phyloP scores from a whole-genome alignment of 768 basidiomycete genomes.

The Leucocoprinus sp. region DNA sequence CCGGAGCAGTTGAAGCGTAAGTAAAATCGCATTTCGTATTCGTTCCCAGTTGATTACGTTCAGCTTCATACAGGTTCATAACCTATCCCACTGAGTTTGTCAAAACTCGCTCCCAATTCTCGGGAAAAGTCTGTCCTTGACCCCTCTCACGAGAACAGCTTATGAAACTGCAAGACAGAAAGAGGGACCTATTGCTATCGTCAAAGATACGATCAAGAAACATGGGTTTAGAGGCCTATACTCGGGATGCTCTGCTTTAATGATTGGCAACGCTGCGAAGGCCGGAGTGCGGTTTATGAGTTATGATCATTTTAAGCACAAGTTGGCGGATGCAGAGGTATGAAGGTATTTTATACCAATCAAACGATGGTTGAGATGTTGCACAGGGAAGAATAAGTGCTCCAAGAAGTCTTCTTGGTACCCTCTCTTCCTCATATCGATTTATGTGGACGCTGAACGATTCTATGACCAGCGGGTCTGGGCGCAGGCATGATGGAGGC shows the following conservation, averaged over 20 bases:
- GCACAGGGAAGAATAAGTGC: constrained; percentile 84
- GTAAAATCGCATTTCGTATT: constrained; percentile 19
- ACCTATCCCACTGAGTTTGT: constrained; percentile 91
- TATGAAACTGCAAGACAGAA: constrained; percentile 21
- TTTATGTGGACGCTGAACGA: background rate
- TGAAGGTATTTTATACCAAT: constrained; percentile 14
- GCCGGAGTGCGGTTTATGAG: constrained; percentile 94
- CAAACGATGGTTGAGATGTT: background rate
- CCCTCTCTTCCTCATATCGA: background rate
- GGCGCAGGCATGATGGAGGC: constrained; percentile 92
- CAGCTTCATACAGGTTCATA: constrained; percentile 49
- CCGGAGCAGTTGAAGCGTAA: constrained; percentile 90
- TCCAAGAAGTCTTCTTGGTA: constrained; percentile 76
- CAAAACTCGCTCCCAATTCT: constrained; percentile 91
- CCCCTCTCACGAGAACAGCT: background rate
- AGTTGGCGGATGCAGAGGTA: constrained; percentile 80
- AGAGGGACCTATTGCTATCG: constrained; percentile 66
- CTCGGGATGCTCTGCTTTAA: constrained; percentile 82
- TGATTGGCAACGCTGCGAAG: constrained; percentile 87
- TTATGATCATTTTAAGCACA: constrained; percentile 86
- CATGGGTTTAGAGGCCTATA: constrained; percentile 86
- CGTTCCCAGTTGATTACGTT: constrained; percentile 24
- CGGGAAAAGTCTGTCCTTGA: constrained; percentile 48
- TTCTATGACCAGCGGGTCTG: constrained; percentile 47
- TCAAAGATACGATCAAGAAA: constrained; percentile 61